Evolutionary conservation across 306 rosid genomes (phyloP), one percentile per base, ranked within the genome.

Genomic region (Echinosophora koreensis): DNA sequence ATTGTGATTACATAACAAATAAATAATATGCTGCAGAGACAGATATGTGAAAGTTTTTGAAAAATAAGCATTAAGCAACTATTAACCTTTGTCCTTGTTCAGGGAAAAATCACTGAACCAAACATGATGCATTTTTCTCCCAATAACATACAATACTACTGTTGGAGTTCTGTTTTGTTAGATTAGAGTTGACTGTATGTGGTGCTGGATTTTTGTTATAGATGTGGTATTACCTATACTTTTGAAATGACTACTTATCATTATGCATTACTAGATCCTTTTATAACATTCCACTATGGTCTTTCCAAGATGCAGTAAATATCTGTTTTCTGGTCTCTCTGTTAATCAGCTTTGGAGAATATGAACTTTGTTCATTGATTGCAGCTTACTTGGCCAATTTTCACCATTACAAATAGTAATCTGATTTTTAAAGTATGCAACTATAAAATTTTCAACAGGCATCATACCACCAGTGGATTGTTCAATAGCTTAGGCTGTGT

Each of bases 221-320:
- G 16, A 22, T 37, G 49, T 56, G 34, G 39, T 6, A 8, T 30
- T 44, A 44, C 42, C 61, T 44, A 39, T 64, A 49, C 50, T 64
- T 64, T 64, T 37, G 34, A 65, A 65, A 65, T 73, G 59, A 11
- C 14, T 17, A 73, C 18, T 74, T 47, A 39, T 27, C 70, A 34
- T 3, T 22, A 9, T 70, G 66, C 30, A 17, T 46, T 57, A 7
- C 17, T 58, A 4, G 52, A 12, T 12, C 14, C 5, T 10, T 69
- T 27, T 32, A 14, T 60, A 3, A 15, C 16, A 28, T 61, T 71
- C 6, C 11, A 13, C 41, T 30, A 35, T n/a, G 34, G 27, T 52
- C 17, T 28, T 72, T 35, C 37, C 38, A 52, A 61, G 58, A 34
- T 44, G 59, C 38, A 8, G 3, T 16, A 41, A 9, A 15, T 3